Evolutionary conservation across 2,329 filamentous ascomycete species (phyloP).

Genomic region (Diaporthe eres): DNA sequence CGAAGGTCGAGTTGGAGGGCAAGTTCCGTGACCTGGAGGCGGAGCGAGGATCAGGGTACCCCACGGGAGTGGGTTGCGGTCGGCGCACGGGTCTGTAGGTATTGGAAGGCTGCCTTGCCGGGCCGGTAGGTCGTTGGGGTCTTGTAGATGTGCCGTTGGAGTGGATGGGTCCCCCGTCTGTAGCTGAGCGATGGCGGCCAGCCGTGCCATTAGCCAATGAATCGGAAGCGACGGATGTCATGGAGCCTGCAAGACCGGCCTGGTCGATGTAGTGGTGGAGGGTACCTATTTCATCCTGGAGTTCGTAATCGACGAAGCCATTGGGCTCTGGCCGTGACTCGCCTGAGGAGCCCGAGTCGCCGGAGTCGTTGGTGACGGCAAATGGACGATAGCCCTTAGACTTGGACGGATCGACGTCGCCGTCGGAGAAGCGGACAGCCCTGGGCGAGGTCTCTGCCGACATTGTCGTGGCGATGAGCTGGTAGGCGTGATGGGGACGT

Average conservation of each 20-base stretch:
- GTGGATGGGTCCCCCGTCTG: slow-evolving; percentile 49
- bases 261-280: slow-evolving; percentile 61
- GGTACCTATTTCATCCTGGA: slow-evolving; percentile 63
- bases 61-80: slow-evolving; percentile 56
- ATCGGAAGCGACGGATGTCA: slow-evolving; percentile 59
- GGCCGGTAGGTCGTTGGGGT: slow-evolving; percentile 76
- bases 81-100: slow-evolving; percentile 80
- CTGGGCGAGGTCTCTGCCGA: slow-evolving; percentile 67
- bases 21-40: slow-evolving; percentile 66
- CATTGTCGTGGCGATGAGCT: slow-evolving; percentile 45
- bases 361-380: slow-evolving; percentile 60
- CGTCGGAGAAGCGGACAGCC: slow-evolving; percentile 69
- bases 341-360: slow-evolving; percentile 62
- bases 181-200: slow-evolving; percentile 56
- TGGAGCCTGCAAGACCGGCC: slow-evolving; percentile 55
- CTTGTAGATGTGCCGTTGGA: slow-evolving; percentile 56
- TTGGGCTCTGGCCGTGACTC: slow-evolving; percentile 62
- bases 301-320: slow-evolving; percentile 56
- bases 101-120: slow-evolving; percentile 81
- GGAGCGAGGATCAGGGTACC: slow-evolving; percentile 58
- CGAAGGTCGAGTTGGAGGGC: slow-evolving; percentile 64
- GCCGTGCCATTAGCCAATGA: slow-evolving; percentile 58
- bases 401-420: slow-evolving; percentile 61
- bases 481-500: not conserved
- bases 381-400: slow-evolving; percentile 55